Percentiles rank a stretch among this genome's conserved stretches.
phyloP scores from a whole-genome alignment of 306 rosid species.

The Sophora flavescens region DNA sequence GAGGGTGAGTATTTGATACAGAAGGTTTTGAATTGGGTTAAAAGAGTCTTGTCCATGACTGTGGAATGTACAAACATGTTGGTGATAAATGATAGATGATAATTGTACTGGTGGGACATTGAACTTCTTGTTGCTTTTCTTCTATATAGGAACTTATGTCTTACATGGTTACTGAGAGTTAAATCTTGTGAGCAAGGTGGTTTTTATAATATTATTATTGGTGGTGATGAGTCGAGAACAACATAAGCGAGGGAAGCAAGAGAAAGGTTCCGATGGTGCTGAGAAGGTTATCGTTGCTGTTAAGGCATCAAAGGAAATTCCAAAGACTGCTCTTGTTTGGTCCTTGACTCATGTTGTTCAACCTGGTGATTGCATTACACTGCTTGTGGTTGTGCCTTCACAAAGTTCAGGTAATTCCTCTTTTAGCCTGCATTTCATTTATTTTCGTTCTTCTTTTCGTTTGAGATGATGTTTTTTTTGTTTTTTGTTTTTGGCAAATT shows the following conservation, averaged over 20 bases:
- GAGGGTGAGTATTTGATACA: slow-evolving; percentile 31
- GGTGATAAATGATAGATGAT: slow-evolving; percentile 35
- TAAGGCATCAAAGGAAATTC: slow-evolving; percentile 92
- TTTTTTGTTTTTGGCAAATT: background rate
- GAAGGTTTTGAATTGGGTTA: slow-evolving; percentile 49
- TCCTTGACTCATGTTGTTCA: slow-evolving; percentile 98
- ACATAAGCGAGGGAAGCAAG: slow-evolving; percentile 78
- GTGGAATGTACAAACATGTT: slow-evolving; percentile 54
- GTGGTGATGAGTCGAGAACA: slow-evolving; percentile 77
- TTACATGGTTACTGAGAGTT: slow-evolving; percentile 57
- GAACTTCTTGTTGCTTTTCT: slow-evolving; percentile 45
- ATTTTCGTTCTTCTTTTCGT: slow-evolving; percentile 24
- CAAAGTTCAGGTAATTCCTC: slow-evolving; percentile 76
- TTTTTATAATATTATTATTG: slow-evolving; percentile 20
- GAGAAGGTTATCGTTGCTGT: slow-evolving; percentile 97
- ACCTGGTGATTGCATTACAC: slow-evolving; percentile 94
- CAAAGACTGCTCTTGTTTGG: slow-evolving; percentile 95
- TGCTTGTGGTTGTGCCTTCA: slow-evolving; percentile 93
- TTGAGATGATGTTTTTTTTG: background rate
- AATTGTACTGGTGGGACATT: slow-evolving; percentile 53
- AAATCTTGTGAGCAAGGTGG: slow-evolving; percentile 39
- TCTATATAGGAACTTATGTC: slow-evolving; percentile 20
- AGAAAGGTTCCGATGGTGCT: slow-evolving; percentile 75
- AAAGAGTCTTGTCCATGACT: slow-evolving; percentile 55
- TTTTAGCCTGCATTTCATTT: slow-evolving; percentile 35